Evolutionary conservation across 768 basidiomycete species (phyloP).

Genomic region (Lactarius indigo): DNA sequence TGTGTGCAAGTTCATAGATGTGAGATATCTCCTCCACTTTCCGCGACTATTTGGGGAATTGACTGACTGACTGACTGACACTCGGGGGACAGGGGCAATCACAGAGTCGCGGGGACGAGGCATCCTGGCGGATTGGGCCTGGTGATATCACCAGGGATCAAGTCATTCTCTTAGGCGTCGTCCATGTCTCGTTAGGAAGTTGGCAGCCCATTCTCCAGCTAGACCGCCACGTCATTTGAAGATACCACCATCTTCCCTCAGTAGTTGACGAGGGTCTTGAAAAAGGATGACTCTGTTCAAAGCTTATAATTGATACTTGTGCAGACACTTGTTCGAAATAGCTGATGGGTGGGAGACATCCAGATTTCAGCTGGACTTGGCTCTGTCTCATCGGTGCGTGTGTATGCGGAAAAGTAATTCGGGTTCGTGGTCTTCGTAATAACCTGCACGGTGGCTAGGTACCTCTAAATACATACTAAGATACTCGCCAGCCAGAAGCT

Average conservation of each 20-base stretch:
- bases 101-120: background rate
- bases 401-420: background rate
- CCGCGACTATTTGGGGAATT: too few species aligned
- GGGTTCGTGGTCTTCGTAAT: background rate
- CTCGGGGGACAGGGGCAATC: background rate
- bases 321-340: background rate
- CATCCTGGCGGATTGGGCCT: background rate
- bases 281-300: background rate
- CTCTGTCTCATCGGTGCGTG: background rate
- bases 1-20: slow-evolving; percentile 1
- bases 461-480: background rate
- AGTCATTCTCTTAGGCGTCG: slow-evolving; percentile 3
- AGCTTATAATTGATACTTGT: background rate
- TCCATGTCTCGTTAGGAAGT: slow-evolving; percentile 18
- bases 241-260: background rate
- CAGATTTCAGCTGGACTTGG: background rate
- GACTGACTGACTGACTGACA: background rate
- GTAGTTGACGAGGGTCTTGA: too few species aligned
- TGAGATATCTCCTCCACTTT: background rate
- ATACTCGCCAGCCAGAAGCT: background rate
- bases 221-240: slow-evolving; percentile 1
- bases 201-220: slow-evolving; percentile 23
- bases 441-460: background rate
- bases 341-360: background rate
- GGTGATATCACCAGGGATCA: slow-evolving; percentile 2